Percentiles rank a stretch among this genome's conserved stretches.
These are phyloP conservation scores for Gamarada debralockiae DNA, from an alignment of 495 filamentous ascomycete genomes.

Conservation along the genomic window DNA sequence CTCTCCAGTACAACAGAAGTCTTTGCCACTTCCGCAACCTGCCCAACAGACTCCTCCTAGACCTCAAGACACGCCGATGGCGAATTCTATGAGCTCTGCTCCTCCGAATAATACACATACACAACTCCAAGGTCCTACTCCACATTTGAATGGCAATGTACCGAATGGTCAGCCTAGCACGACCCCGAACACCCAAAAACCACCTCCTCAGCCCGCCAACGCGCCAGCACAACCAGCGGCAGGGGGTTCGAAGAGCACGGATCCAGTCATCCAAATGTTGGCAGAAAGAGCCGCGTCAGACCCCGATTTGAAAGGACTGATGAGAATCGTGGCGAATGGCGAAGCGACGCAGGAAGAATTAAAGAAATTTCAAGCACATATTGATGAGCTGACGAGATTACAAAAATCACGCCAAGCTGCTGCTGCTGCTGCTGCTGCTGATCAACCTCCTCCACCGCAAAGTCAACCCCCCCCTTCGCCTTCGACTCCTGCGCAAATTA, in stretches of 20 bases:
- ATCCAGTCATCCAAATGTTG: constrained; percentile 93
- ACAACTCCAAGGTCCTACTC: background rate
- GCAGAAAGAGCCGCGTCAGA: constrained; percentile 84
- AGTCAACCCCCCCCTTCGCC: constrained; percentile 15
- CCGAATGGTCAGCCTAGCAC: constrained; percentile 1
- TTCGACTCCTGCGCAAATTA: background rate
- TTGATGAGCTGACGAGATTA: constrained; percentile 73
- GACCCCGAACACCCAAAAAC: background rate
- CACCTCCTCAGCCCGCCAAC: background rate
- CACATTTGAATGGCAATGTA: constrained; percentile 8
- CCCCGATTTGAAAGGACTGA: constrained; percentile 85
- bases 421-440: constrained; percentile 7
- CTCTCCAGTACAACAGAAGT: background rate
- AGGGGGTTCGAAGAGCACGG: constrained; percentile 47
- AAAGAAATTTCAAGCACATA: constrained; percentile 85
- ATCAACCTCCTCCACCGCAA: constrained; percentile 25
- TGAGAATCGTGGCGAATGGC: constrained; percentile 90
- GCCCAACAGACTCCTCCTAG: constrained; percentile 10
- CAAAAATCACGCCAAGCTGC: constrained; percentile 23
- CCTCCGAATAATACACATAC: constrained; percentile 1
- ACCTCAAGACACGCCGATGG: constrained; percentile 15
- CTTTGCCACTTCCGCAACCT: constrained; percentile 1
- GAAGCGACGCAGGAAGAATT: constrained; percentile 77
- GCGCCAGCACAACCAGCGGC: constrained; percentile 18
- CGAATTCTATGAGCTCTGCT: constrained; percentile 7